Evolutionary conservation across 192 early-diverging fungal species (phyloP), one percentile per base, ranked within the genome.

Genomic region (Coemansia sp.): DNA sequence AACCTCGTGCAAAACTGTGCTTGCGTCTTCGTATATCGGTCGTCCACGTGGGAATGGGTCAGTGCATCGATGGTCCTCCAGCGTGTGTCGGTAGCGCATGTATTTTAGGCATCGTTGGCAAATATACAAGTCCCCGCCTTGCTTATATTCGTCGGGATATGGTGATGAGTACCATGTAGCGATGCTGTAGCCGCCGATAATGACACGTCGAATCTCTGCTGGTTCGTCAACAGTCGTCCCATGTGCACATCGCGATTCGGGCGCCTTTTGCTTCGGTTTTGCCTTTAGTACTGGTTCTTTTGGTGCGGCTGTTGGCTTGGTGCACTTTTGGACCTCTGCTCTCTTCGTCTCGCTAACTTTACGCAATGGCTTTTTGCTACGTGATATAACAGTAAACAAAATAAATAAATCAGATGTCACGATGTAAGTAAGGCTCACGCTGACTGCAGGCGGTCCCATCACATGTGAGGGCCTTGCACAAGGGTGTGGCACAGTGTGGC

Each of bases 61-160:
- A 1, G 42, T 21, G 32, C 76, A 78, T 21, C n/a, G 28, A 73
- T 97, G 95, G 14, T 75, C 63, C 4, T 85, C 84, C 5, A 91
- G 82, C 26, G 86, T 86, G 46, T 85, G 87, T 32, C 87, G 84
- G 44, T 85, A 79, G 50, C 90, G 91, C 89, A 97, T 95, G 70
- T 99, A 99, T 69, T 95, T 96, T 47, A 99, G 80, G 69, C 97
- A 99, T 57, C 86, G 86, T 66, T 98, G 94, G 78, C 97, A 99
- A 23, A 98, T 85, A 62, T 91, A 96, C 32, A 97, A 77, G 21
- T 82, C 82, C 44, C 87, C 80, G 26, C 89, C 80, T 4, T 80
- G 72, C 46, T 89, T 87, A 76, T 95, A 97, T 69, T 96, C 95
- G 46, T 88, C 90, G 4, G 97, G 97, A 67, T 94, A 99, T 8